Evolutionary conservation across 352 stramenopile species (phyloP).

Genomic region (Phytophthora cajani): DNA sequence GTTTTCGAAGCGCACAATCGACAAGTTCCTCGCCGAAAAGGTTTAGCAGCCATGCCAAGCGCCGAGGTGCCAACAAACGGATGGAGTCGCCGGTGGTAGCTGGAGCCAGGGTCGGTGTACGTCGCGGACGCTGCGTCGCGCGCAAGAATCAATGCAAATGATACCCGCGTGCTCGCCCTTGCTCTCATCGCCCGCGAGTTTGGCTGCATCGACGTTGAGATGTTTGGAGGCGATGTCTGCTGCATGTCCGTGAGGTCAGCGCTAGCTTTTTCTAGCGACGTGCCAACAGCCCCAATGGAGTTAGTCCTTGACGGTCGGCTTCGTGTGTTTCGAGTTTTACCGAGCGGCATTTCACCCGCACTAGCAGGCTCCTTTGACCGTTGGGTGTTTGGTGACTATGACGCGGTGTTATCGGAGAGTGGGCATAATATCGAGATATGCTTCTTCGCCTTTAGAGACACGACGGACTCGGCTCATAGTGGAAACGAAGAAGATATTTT

Average conservation of each 20-base stretch:
- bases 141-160: not conserved
- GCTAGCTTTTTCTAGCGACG: not conserved
- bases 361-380: not conserved
- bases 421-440: not conserved
- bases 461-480: too few species aligned
- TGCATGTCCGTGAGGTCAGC: not conserved
- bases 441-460: not conserved
- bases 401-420: not conserved
- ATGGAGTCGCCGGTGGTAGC: not conserved
- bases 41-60: not conserved
- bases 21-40: not conserved
- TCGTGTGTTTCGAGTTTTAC: slow-evolving; percentile 29
- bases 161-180: not conserved
- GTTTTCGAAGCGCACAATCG: not conserved
- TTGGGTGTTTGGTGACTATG: slow-evolving; percentile 5
- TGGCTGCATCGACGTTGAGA: not conserved
- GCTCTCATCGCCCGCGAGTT: not conserved
- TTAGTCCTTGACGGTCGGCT: slow-evolving; percentile 26
- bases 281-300: not conserved
- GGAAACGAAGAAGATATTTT: too few species aligned
- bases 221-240: not conserved
- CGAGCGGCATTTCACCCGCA: slow-evolving; percentile 20
- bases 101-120: not conserved
- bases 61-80: not conserved
- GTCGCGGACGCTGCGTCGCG: not conserved